Conservation (phyloP, 345 rosid genomes). For the Linum lewisii region DNA sequence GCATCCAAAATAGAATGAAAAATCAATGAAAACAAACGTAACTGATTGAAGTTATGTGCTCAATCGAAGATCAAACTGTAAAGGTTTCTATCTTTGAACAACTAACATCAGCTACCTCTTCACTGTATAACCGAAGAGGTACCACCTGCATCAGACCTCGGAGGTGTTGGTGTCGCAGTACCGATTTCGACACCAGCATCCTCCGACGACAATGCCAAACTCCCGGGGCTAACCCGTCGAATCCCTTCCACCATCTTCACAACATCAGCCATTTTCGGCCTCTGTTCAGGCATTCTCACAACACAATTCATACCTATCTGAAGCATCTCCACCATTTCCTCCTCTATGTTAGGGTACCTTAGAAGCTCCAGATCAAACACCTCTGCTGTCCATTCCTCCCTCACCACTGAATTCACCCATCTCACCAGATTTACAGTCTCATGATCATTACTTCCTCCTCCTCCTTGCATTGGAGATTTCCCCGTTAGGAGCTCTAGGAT, state of each 20-base stretch:
- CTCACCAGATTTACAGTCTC: constrained; percentile 24
- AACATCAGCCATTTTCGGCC: constrained; percentile 19
- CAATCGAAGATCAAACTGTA: no score
- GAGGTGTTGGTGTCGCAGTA: constrained; percentile 12
- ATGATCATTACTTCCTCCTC: constrained; percentile 18
- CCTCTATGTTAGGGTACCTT: constrained; percentile 24
- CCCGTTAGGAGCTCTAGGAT: constrained; percentile 29
- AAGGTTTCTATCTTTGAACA: no score
- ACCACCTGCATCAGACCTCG: constrained; percentile 8
- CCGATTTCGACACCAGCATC: constrained; percentile 7
- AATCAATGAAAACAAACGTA: no score
- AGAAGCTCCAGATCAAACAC: constrained; percentile 26
- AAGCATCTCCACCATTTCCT: constrained; percentile 30
- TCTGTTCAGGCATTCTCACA: constrained; percentile 21
- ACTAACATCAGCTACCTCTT: not conserved
- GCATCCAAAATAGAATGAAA: no score
- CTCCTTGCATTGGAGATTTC: constrained; percentile 13
- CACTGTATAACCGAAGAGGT: constrained; percentile 8
- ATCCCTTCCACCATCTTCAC: constrained; percentile 24
- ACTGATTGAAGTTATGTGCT: no score
- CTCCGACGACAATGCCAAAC: constrained; percentile 8
- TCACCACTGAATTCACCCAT: constrained; percentile 28
- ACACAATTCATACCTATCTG: constrained; percentile 25
- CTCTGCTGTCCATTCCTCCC: constrained; percentile 33
- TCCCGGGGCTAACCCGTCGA: not conserved